Base-by-base conservation (phyloP, 805 yeast species). In the Yamadazyma tumulicola region DNA sequence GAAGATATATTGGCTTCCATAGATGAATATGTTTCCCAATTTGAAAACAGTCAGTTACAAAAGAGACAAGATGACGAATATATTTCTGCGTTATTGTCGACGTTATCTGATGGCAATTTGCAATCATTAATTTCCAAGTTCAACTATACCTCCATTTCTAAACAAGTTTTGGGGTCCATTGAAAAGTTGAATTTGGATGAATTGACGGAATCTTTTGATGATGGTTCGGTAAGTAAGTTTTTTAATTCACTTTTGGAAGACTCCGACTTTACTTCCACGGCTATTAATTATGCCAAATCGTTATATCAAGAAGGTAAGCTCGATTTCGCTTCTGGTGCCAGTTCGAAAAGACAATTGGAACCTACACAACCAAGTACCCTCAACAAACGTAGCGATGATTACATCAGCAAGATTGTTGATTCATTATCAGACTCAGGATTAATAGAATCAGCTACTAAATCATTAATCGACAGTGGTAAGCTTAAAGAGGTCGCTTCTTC, bases 391-490 rank as follows among this genome's bases (percentile, higher is more conserved):
- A 39, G 37, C 14, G 42, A 47, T 42, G 53, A 47, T 17, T 39
- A 49, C 27, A 32, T 57, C 22, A 33, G 43, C 17, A 36, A 44
- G 4, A 42, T 55, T 10, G 46, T 54, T 20, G 39, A 40, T 33
- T 43, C 47, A 12, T 51, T 60, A 28, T 39, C 49, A 20, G 41
- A 45, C 24, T 49, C 56, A 26, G 56, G 49, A 9, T 38, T 55
- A 19, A 45, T 53, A 19, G 43, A 44, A 18, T 37, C 45, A n/a
- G 47, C 52, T 31, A 46, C 57, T 25, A 38, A 36, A n/a, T 43
- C 49, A 5, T 45, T 59, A 13, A 42, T 53, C 29, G 53, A 52
- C 33, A 53, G 52, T 42, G 39, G 21, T n/a, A 28, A 41, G 4
- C 34, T 43, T 17, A 34, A 47, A 23, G 44, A 44, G 8, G 46